phyloP scores from a whole-genome alignment of 495 filamentous ascomycete genomes.

The Podospora pseudocomata region DNA sequence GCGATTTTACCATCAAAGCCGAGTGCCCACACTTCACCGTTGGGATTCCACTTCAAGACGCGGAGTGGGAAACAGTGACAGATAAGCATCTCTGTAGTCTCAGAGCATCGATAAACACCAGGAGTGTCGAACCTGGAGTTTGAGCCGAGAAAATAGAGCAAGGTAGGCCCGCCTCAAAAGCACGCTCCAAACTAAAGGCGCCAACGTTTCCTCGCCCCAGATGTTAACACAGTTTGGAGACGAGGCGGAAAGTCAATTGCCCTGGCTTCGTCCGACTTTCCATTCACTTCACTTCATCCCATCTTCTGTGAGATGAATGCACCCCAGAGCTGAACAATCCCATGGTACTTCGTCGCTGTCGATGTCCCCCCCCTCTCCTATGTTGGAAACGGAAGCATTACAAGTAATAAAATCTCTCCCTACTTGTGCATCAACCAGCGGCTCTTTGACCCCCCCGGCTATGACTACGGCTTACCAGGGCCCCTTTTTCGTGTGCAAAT shows the following conservation, averaged over 20 bases:
- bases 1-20: not conserved
- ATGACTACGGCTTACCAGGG: not conserved
- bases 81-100: not conserved
- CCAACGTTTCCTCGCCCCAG: constrained; percentile 8
- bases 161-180: not conserved
- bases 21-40: not conserved
- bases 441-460: not conserved
- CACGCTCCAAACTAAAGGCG: constrained; percentile 7
- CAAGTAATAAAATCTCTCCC: not conserved
- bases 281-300: constrained; percentile 1
- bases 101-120: not conserved
- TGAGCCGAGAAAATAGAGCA: not conserved
- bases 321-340: not conserved
- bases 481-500: constrained; percentile 29
- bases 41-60: not conserved
- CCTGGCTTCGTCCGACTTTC: constrained; percentile 5
- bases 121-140: not conserved
- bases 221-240: not conserved
- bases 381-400: not conserved
- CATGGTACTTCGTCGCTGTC: not conserved
- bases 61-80: not conserved
- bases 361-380: not conserved
- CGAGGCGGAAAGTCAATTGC: constrained; percentile 12
- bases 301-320: not conserved
- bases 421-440: not conserved